These are phyloP conservation scores for Stagonosporopsis chrysanthemi DNA, from an alignment of 2,329 filamentous ascomycete species.

Conservation along the genomic window DNA sequence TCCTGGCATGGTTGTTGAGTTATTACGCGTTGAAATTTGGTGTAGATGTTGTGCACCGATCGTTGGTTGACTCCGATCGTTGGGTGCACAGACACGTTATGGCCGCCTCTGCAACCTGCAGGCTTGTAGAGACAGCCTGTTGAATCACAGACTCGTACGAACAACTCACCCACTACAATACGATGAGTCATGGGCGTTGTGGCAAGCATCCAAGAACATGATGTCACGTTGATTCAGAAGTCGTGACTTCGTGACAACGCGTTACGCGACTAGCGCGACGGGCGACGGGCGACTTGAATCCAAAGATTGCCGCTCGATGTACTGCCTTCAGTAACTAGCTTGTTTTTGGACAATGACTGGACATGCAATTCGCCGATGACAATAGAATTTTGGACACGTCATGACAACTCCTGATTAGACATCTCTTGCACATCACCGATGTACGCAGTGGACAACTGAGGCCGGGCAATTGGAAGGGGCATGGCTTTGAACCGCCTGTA, in stretches of 20 bases:
- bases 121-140: neutral
- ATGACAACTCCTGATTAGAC: neutral
- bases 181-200: neutral
- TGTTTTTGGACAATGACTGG: neutral
- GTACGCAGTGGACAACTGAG: neutral
- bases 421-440: neutral
- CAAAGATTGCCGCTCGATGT: no score
- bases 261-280: slow-evolving; percentile 14
- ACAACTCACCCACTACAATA: no score
- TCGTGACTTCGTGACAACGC: slow-evolving; percentile 18
- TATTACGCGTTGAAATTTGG: no score
- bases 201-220: neutral
- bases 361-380: neutral
- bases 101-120: neutral
- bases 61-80: no score
- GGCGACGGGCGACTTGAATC: neutral
- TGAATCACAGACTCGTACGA: neutral
- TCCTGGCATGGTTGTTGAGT: no score
- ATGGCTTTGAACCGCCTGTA: neutral
- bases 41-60: no score
- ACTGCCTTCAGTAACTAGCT: neutral
- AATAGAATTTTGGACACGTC: neutral
- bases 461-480: neutral
- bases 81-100: no score
- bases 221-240: slow-evolving; percentile 5